Conservation (phyloP, 106 monocot species). For the Acorus calamus region DNA sequence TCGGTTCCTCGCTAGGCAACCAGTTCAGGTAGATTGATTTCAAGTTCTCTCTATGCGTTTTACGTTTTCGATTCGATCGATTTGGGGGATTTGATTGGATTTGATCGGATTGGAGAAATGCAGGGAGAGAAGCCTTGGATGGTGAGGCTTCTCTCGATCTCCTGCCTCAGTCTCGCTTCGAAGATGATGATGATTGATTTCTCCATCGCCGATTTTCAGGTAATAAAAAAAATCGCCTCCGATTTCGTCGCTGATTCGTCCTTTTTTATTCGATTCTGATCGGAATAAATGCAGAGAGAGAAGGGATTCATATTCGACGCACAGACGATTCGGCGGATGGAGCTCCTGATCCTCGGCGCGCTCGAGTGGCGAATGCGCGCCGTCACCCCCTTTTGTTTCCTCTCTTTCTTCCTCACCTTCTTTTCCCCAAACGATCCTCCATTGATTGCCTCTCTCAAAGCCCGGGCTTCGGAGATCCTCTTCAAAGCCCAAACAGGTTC, state of each 20-base stretch:
- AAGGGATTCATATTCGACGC: slow-evolving; percentile 53
- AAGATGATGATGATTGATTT: slow-evolving; percentile 70
- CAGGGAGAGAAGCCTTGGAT: slow-evolving; percentile 77
- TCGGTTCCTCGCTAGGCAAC: slow-evolving; percentile 61
- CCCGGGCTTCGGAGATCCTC: slow-evolving; percentile 42
- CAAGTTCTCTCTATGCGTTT: neutral
- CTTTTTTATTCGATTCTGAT: too few species aligned
- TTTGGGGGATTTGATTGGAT: too few species aligned
- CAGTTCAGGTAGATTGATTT: slow-evolving; percentile 32
- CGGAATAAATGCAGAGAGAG: slow-evolving; percentile 14
- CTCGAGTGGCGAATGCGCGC: slow-evolving; percentile 92
- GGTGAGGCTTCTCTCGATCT: slow-evolving; percentile 47
- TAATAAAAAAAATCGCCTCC: slow-evolving; percentile 2
- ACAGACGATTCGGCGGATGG: slow-evolving; percentile 67
- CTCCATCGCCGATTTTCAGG: slow-evolving; percentile 48
- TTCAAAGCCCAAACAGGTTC: slow-evolving; percentile 56
- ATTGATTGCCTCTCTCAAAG: slow-evolving; percentile 39
- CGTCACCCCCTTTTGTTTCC: slow-evolving; percentile 86
- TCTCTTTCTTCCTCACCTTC: slow-evolving; percentile 60
- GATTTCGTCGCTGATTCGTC: neutral
- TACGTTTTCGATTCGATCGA: neutral
- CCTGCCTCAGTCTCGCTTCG: slow-evolving; percentile 78
- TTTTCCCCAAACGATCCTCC: slow-evolving; percentile 31
- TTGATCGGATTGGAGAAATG: neutral
- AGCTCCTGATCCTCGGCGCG: slow-evolving; percentile 56